Base-by-base conservation (phyloP, 164 flowering plant species). In the Aristolochia californica region DNA sequence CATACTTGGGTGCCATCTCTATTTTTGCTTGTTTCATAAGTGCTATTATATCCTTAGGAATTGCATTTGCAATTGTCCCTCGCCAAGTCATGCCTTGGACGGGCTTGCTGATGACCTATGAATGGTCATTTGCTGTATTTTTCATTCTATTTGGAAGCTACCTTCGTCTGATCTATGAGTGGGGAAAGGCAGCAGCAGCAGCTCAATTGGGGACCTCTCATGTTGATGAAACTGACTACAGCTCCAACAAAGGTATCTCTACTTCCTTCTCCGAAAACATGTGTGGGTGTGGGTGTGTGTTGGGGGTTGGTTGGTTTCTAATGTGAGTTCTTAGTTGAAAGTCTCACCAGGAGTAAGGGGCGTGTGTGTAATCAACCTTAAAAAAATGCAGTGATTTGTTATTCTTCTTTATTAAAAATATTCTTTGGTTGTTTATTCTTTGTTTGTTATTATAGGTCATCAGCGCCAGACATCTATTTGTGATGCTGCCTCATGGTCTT, bases 41-140 rank as follows among this genome's bases (percentile, higher is more conserved):
- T 72, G 88, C 76, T 62, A 21, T 76, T 43, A 72, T 79, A 11
- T 71, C 99, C 38, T 69, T 89, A 60, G 88, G 63, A 38, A 49
- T 83, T 58, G 68, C 88, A 59, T 67, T 93, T 64, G 57, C 78
- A 24, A 68, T 93, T 67, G 87, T 93, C 52, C 99, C 99, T 45
- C 80, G 84, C 13, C 99, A 93, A 77, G 88, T 87, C 58, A 81
- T 73, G 81, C 99, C 99, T 57, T 93, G 96, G 97, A 87, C 95
- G 22, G 99, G 99, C 50, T 73, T 93, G 80, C 65, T 87, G 26
- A 77, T 93, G 68, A 74, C 84, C 79, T 93, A 89, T 62, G 99
- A 93, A 62, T 89, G 96, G 97, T 79, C 88, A 30, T 85, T 85
- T 63, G 63, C 82, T 7, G 48, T 77, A 52, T 89, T 85, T 76